Base-by-base conservation (phyloP, 2,329 filamentous ascomycete genomes). In the Aureobasidium sp. region DNA sequence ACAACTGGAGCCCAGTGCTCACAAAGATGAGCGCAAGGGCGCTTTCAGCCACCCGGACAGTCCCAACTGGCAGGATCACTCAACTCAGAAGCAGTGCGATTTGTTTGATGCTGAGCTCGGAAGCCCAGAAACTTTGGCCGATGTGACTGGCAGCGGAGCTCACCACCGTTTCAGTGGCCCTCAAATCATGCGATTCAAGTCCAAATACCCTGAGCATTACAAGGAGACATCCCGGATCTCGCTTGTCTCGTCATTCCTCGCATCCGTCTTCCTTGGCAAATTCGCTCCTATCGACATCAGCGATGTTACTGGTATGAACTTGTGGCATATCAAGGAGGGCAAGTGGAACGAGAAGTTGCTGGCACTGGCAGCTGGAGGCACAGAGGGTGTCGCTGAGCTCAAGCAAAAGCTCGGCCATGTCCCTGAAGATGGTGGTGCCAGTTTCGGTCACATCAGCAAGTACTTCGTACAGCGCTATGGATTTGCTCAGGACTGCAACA, bases 111-210 rank as follows among this genome's bases (percentile, higher is more conserved):
- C 78, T 5, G 79, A 80, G 59, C 77, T 97, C 8, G 89, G 89
- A 0, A 80, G 80, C 7, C 79, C 84, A 2, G 82, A 87, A 69
- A 80, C 82, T 65, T 77, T 99, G 68, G 94, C 94, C 0, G 76
- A 87, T 58, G 85, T 84, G 23, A 97, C 94, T 10, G 94, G 94
- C 34, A 97, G 93, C 73, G 88, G 91, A 67, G 94, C 94, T 3
- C 94, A 99, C 77, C 94, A 97, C 78, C 88, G 94, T 65, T 99
- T 99, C 78, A 97, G 93, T 29, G 94, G 94, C n/a, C 89, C 91
- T 3, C 94, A 99, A 75, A 97, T 99, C 69, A 84, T 97, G 75
- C 85, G 92, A 13, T 91, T 97, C 73, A 87, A 88, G 67, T 83
- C 85, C 62, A 89, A 89, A 66, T 84, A 92, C 66, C 90, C 93